Evolutionary conservation across 768 basidiomycete genomes (phyloP).

Genomic region (Ramaria sp.): DNA sequence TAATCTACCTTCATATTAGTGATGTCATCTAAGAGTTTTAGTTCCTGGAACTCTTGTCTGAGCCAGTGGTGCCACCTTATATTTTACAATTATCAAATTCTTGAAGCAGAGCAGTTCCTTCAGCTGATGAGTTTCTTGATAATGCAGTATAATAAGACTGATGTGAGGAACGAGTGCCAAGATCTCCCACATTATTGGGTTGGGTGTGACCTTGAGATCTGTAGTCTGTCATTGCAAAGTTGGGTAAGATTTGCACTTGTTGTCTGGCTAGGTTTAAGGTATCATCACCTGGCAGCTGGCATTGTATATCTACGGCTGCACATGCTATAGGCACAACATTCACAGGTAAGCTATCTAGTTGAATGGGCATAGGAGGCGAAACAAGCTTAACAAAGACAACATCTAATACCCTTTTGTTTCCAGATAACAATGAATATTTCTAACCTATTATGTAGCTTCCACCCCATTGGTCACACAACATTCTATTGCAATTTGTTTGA

Average conservation of each 20-base stretch:
- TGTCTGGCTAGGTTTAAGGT: constrained; percentile 13
- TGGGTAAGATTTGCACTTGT: no score
- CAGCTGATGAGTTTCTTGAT: constrained; percentile 11
- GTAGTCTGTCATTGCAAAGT: constrained; percentile 19
- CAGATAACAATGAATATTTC: neutral
- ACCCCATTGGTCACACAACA: constrained; percentile 18
- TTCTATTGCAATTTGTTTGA: constrained; percentile 17
- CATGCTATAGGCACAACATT: constrained; percentile 14
- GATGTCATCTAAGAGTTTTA: constrained; percentile 11
- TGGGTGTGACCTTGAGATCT: constrained; percentile 15
- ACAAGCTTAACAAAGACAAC: constrained; percentile 12
- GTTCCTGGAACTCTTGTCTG: constrained; percentile 14
- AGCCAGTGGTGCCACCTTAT: constrained; percentile 10
- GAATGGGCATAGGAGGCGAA: neutral
- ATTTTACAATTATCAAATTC: constrained; percentile 7
- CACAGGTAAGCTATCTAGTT: constrained; percentile 10
- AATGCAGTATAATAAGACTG: constrained; percentile 16
- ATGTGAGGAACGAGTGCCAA: constrained; percentile 8
- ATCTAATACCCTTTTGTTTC: constrained; percentile 2
- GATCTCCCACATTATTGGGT: constrained; percentile 12
- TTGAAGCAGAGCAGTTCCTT: constrained; percentile 13
- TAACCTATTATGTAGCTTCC: constrained; percentile 13
- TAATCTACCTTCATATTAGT: constrained; percentile 1
- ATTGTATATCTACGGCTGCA: constrained; percentile 4
- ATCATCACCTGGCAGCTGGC: no score